Base-by-base conservation (phyloP, 108 stramenopile species). In the Nitzschia putrida region DNA sequence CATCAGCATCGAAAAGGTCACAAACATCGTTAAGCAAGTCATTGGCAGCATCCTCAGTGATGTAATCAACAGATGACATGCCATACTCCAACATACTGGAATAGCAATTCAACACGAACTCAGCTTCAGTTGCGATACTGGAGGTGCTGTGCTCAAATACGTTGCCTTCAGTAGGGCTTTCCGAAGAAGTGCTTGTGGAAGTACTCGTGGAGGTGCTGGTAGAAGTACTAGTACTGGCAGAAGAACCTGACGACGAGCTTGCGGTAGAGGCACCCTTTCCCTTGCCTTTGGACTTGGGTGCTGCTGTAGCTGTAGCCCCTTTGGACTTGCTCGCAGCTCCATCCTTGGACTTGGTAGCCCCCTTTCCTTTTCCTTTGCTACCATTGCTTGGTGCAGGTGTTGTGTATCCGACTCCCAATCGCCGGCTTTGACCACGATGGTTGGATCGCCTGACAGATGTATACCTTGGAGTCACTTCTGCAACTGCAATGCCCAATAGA, bases 21-120 rank as follows among this genome's bases (percentile, higher is more conserved):
- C 64, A 64, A 2, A 51, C 22, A 5, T 51, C 45, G 3, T 44
- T n/a, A 24, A 64, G 47, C 7, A 64, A 12, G 5, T 64, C 38
- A 37, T 25, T 39, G 9, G 29, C 58, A 7, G 26, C 29, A 2
- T 29, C 26, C 34, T 59, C 34, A 2, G 58, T 38, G 37, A 59
- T 59, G 38, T 38, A 29, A 6, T 29, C 58, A 40, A 6, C 34
- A 34, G 58, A 59, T 13, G 58, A n/a, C 26, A 12, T 12, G 37
- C 58, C 58, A 37, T 38, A 40, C n/a, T 25, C 26, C 29, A 59
- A 20, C 11, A 59, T n/a, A 40, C 39, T 37, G 26, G 58, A 59
- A 59, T 29, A 29, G 38, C 58, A 59, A 38, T 59, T 38, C n/a
- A 29, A 23, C 1, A 59, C 58, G 7, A 59, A 59, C 7, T 29